Evolutionary conservation across 2,329 filamentous ascomycete genomes (phyloP).

Genomic region (Pseudogymnoascus sp.): DNA sequence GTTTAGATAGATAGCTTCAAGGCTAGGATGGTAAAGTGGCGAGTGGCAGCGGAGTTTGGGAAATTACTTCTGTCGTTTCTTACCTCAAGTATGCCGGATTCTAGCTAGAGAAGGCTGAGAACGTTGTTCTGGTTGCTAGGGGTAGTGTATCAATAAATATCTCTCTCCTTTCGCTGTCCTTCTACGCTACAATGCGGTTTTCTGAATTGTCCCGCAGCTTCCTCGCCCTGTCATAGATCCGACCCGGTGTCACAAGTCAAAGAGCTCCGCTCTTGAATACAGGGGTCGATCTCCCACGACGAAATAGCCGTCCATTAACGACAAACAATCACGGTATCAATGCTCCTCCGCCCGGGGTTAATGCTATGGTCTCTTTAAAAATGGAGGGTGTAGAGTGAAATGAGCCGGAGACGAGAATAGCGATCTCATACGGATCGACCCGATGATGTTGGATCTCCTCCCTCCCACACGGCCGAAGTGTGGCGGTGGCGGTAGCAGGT

Average conservation of each 20-base stretch:
- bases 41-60: not conserved
- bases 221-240: too few species aligned
- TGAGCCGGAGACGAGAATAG: not conserved
- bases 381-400: too few species aligned
- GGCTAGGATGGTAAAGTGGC: not conserved
- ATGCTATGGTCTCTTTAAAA: too few species aligned
- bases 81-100: constrained; percentile 24
- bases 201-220: too few species aligned
- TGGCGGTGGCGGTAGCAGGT: not conserved
- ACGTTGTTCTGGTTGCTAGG: constrained; percentile 35
- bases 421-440: not conserved
- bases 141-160: constrained; percentile 27
- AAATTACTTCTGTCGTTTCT: constrained; percentile 24
- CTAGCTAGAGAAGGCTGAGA: constrained; percentile 19
- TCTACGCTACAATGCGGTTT: too few species aligned
- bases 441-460: not conserved
- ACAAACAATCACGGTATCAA: too few species aligned
- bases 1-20: constrained; percentile 11
- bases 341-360: too few species aligned
- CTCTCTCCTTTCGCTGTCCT: too few species aligned
- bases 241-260: too few species aligned
- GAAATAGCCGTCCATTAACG: too few species aligned
- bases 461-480: not conserved
- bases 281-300: too few species aligned
- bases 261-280: too few species aligned